Evolutionary conservation across 495 filamentous ascomycete genomes (phyloP), one percentile per base, ranked within the genome.

Genomic region (Cercophora samala): DNA sequence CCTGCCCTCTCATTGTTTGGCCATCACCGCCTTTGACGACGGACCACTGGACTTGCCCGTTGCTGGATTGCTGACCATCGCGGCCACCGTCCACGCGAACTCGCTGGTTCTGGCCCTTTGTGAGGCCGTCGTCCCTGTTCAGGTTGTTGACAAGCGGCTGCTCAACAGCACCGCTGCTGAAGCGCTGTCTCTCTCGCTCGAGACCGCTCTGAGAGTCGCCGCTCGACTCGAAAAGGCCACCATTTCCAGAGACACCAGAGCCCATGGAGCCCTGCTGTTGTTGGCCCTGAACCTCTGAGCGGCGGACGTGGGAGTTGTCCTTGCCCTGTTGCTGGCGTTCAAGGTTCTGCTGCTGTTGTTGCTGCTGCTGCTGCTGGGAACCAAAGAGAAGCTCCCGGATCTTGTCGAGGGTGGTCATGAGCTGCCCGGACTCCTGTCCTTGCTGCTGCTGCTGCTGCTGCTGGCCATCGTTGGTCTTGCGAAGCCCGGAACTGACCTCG

Each of bases 391-490:
- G 53, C n/a, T 56, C 22, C n/a, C 53, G n/a, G 53, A 21, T 56
- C n/a, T 56, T 56, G 53, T 19, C n/a, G n/a, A 56, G n/a, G 1
- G n/a, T 23, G 22, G n/a, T 56, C 53, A 21, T 56, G 9, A 56
- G n/a, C 53, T 56, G 53, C n/a, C n/a, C 53, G n/a, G 4, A 11
- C 53, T 21, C 22, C 13, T 19, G 53, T 4, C 0, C 53, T 56
- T 56, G n/a, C 8, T 21, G 53, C 22, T 23, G n/a, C 53, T 56
- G 53, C 52, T 54, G 52, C 52, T 54, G 52, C 53, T 56, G 53
- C 22, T 56, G 53, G 53, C 53, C 53, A 5, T 56, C 5, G 53
- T 56, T 56, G 53, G 4, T 23, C 53, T 21, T 19, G 53, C n/a
- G n/a, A 18, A 46, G 37, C 37, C 15, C 37, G 13, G 37, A 11